Percentiles rank a stretch among this genome's conserved stretches.
Evolutionary conservation across 106 monocot species (phyloP).

Genomic region (Platanthera zijinensis): DNA sequence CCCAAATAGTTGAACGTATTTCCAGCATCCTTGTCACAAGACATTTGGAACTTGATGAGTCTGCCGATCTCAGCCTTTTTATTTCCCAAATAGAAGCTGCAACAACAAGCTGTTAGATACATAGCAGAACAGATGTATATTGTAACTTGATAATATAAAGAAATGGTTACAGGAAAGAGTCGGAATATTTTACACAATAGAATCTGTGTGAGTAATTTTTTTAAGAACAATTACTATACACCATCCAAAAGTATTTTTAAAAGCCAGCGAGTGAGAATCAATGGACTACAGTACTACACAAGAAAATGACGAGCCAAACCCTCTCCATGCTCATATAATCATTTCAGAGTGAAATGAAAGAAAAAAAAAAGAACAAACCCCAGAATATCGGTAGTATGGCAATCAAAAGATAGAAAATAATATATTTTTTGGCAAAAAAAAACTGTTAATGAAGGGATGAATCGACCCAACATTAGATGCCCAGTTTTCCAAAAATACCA

Average conservation of each 20-base stretch:
- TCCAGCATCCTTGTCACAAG: slow-evolving; percentile 82
- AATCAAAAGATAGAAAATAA: background rate
- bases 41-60: slow-evolving; percentile 47
- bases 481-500: background rate
- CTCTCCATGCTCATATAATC: background rate
- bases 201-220: background rate
- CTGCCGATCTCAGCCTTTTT: slow-evolving; percentile 39
- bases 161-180: background rate
- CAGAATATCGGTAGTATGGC: background rate
- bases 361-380: background rate
- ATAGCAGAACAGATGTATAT: background rate
- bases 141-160: background rate
- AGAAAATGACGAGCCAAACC: background rate
- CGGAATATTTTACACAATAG: too few relatives aligned
- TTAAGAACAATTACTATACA: background rate
- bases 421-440: background rate
- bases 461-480: background rate
- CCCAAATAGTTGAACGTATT: slow-evolving; percentile 54
- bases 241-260: background rate
- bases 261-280: too few relatives aligned
- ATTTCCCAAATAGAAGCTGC: slow-evolving; percentile 96
- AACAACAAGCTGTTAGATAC: slow-evolving; percentile 2
- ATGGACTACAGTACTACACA: background rate
- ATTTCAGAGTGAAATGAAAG: background rate
- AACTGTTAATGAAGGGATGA: background rate